Evolutionary conservation across 306 rosid species (phyloP), one percentile per base, ranked within the genome.

Genomic region (Cucumis cinereus): DNA sequence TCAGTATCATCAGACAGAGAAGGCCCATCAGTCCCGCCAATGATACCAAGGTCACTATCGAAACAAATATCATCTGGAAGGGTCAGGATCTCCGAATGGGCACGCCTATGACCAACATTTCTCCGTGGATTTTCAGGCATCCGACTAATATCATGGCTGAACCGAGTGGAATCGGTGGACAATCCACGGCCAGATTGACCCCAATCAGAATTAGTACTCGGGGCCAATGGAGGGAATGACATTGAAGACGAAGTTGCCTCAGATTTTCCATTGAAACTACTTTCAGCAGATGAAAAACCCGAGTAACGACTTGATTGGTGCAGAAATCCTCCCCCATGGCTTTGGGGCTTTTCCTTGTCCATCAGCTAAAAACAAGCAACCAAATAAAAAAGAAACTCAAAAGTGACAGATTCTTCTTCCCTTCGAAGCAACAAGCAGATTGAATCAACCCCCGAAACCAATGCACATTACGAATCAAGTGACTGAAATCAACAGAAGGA

Each of bases 51-150:
- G 62, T 91, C 98, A 81, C 97, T 90, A 62, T 90, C 97, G 7
- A 93, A 93, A 81, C 98, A 89, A 77, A 93, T 90, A 86, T 93
- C 98, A 88, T 91, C 98, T 0, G 98, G 97, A 47, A 91, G 83
- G 5, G 96, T 91, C 52, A 93, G 85, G 73, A 93, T 93, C 84
- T 93, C 98, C 0, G 97, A 93, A 82, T 93, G 98, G 57, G 97
- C 98, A 64, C 98, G 96, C 58, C 98, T 86, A 73, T 93, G 98
- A 54, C 98, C 98, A 82, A 86, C 59, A 73, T 90, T 91, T 75
- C 92, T 82, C 8, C 89, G 96, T 0, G 98, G 98, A 81, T 87
- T 90, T 81, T 91, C 98, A 30, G 94, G 90, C 98, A 93, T 93
- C 82, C 87, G 77, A 85, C 93, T 93, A 79, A 93, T 88, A 84